Percentiles rank a stretch among this genome's conserved stretches.
Evolutionary conservation across 352 stramenopile genomes (phyloP).

Genomic region (Phytophthora megakarya): DNA sequence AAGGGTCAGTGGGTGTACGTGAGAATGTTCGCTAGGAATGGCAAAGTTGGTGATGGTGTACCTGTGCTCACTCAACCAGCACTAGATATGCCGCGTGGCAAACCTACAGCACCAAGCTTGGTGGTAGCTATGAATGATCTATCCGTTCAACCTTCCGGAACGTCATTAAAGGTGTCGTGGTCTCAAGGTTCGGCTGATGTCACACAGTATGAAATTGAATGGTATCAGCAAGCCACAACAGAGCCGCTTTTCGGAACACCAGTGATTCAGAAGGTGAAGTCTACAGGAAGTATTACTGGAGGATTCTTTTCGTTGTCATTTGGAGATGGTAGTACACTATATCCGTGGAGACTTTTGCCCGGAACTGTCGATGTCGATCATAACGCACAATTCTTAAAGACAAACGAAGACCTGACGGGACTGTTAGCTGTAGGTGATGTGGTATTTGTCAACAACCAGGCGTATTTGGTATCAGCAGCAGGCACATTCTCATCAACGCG

Average conservation of each 20-base stretch:
- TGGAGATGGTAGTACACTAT: constrained; percentile 37
- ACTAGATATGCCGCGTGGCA: constrained; percentile 69
- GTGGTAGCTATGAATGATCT: constrained; percentile 50
- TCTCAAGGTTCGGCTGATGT: constrained; percentile 36
- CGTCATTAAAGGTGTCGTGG: constrained; percentile 64
- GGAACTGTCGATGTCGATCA: constrained; percentile 62
- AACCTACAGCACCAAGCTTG: constrained; percentile 43
- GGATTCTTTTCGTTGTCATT: constrained; percentile 76
- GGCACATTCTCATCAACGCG: constrained; percentile 76
- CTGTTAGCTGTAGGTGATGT: constrained; percentile 82
- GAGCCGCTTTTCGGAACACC: constrained; percentile 63
- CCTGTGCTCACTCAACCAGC: constrained; percentile 50
- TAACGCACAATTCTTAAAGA: constrained; percentile 70
- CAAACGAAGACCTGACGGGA: constrained; percentile 87
- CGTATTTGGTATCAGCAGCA: constrained; percentile 77
- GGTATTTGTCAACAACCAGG: constrained; percentile 70
- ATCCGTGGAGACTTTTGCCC: constrained; percentile 50
- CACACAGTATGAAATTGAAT: constrained; percentile 64
- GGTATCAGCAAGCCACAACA: constrained; percentile 62
- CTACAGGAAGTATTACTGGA: constrained; percentile 48
- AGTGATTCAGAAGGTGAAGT: constrained; percentile 60
- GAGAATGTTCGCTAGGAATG: constrained; percentile 75
- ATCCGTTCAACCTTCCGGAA: constrained; percentile 38
- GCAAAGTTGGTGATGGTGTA: constrained; percentile 46
- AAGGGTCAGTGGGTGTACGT: constrained; percentile 62